phyloP scores from a whole-genome alignment of 2,329 filamentous ascomycete genomes.

The Neonectria hederae region DNA sequence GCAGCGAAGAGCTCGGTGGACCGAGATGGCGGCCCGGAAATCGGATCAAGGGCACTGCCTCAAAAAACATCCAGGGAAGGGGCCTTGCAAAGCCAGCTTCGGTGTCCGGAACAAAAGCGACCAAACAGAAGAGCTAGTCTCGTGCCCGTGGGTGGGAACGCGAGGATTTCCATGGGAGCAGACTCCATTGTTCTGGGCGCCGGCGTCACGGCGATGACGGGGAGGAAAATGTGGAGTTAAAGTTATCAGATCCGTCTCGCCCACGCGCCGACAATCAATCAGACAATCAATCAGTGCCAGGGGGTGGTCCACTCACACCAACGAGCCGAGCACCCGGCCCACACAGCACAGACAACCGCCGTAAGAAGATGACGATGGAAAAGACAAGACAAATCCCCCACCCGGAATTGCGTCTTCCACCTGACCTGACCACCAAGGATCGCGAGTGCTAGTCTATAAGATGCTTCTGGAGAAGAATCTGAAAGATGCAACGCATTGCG shows the following conservation, averaged over 20 bases:
- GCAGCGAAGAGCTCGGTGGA: not conserved
- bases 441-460: not conserved
- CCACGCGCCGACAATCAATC: not conserved
- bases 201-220: conserved; percentile 24
- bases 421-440: not conserved
- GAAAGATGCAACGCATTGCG: not conserved
- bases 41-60: conserved; percentile 30
- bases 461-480: not conserved
- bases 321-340: too few relatives aligned
- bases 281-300: not conserved
- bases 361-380: not conserved
- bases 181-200: conserved; percentile 23
- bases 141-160: not conserved
- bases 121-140: conserved; percentile 25
- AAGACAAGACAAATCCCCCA: not conserved
- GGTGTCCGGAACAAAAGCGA: conserved; percentile 11
- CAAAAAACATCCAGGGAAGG: conserved; percentile 15
- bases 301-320: not conserved
- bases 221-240: conserved; percentile 39
- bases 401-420: not conserved
- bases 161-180: conserved; percentile 32
- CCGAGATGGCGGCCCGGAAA: conserved; percentile 22
- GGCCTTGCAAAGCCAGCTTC: conserved; percentile 1
- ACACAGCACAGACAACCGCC: not conserved
- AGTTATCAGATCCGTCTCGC: conserved; percentile 46